Evolutionary conservation across 306 rosid genomes (phyloP).

Genomic region (Potentilla sterilis): DNA sequence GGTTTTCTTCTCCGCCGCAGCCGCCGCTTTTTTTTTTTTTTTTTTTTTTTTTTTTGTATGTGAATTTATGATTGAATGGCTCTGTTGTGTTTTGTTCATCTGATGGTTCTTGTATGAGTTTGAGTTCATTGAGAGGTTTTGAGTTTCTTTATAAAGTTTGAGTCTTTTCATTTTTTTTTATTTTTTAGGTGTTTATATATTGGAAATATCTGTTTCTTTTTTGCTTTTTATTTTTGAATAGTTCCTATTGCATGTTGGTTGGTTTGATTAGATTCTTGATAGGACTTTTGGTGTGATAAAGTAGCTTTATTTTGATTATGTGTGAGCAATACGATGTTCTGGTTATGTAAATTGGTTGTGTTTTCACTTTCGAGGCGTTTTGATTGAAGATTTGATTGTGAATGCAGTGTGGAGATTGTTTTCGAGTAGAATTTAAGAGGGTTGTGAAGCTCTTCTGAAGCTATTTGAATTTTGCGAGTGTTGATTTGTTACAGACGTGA

Average conservation of each 20-base stretch:
- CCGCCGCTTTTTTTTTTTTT: neutral
- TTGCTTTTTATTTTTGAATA: neutral
- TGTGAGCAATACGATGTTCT: neutral
- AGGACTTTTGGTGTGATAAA: neutral
- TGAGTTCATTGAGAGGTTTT: neutral
- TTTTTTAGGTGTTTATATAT: neutral
- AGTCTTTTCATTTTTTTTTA: too few relatives aligned
- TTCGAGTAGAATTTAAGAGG: neutral
- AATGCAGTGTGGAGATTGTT: constrained; percentile 16
- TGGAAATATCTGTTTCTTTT: neutral
- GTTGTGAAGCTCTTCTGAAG: constrained; percentile 3
- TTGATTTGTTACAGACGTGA: constrained; percentile 23
- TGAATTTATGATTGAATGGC: neutral
- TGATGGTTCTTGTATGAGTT: neutral
- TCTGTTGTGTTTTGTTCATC: neutral
- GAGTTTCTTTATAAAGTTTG: neutral
- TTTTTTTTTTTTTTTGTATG: neutral
- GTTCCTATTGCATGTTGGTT: neutral
- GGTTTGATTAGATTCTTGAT: neutral
- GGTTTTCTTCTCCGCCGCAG: neutral
- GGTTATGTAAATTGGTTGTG: neutral
- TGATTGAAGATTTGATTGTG: neutral
- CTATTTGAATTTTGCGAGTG: constrained; percentile 13
- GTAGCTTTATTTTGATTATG: neutral
- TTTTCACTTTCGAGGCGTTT: neutral